Conservation (phyloP, 106 monocot species). For the Narthecium ossifragum region DNA sequence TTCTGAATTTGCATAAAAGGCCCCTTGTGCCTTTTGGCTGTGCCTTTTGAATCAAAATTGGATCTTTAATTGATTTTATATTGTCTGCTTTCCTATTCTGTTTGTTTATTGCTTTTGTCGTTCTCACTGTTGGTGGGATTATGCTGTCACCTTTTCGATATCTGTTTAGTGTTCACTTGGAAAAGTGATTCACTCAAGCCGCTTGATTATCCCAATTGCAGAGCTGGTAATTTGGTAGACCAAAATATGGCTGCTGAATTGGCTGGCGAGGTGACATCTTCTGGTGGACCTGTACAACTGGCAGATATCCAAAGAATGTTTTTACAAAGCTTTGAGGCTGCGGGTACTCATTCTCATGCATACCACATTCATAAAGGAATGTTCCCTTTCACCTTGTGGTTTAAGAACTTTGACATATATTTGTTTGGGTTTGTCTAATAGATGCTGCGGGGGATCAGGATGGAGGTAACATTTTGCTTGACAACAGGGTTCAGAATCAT, state of each 20-base stretch:
- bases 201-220: constrained; percentile 9
- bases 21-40: no score
- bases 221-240: constrained; percentile 81
- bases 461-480: constrained; percentile 39
- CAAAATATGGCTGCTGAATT: constrained; percentile 61
- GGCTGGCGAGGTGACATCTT: constrained; percentile 72
- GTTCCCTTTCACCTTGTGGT: not conserved
- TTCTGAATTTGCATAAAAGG: no score
- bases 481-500: no score
- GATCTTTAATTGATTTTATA: no score
- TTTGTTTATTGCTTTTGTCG: no score
- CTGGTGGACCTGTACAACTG: constrained; percentile 85
- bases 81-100: no score
- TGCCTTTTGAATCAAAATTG: no score
- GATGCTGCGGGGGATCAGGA: constrained; percentile 66
- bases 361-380: not conserved
- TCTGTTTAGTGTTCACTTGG: no score
- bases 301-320: constrained; percentile 92
- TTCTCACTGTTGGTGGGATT: no score
- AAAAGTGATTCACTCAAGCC: no score
- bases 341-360: constrained; percentile 37
- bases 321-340: constrained; percentile 62
- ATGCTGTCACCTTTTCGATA: no score
- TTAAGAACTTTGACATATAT: constrained; percentile 1
- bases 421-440: constrained; percentile 5